Percentiles rank a stretch among this genome's conserved stretches.
These are phyloP conservation scores for Speleostelium caveatum DNA, from an alignment of 78 protist species.

Conservation along the genomic window DNA sequence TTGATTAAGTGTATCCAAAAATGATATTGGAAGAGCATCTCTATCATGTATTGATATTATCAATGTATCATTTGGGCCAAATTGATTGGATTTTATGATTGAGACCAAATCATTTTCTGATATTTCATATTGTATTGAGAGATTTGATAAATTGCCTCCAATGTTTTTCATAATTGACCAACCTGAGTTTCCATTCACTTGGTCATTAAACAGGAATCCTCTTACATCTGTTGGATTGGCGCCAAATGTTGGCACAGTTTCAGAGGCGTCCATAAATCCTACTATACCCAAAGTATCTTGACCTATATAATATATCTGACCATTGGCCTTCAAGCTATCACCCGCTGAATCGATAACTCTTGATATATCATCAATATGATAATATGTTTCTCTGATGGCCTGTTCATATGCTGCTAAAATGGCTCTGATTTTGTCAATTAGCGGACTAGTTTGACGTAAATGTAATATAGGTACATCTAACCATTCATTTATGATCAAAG, in stretches of 20 bases:
- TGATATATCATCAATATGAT: slow-evolving; percentile 15
- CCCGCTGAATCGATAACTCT: slow-evolving; percentile 16
- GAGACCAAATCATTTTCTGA: slow-evolving; percentile 26
- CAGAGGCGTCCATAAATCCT: slow-evolving; percentile 85
- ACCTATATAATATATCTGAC: slow-evolving; percentile 54
- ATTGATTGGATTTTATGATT: slow-evolving; percentile 1
- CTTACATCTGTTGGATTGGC: slow-evolving; percentile 65
- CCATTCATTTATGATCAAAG: slow-evolving; percentile 3
- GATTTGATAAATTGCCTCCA: slow-evolving; percentile 54
- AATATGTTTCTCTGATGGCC: slow-evolving; percentile 47
- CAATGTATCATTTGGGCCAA: slow-evolving; percentile 33
- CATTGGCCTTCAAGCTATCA: not conserved
- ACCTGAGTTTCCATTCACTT: not conserved
- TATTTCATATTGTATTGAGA: slow-evolving; percentile 44
- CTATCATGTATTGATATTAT: slow-evolving; percentile 5
- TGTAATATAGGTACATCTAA: not conserved
- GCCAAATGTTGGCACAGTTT: slow-evolving; percentile 83
- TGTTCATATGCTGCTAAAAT: slow-evolving; percentile 43
- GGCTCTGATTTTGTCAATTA: not conserved
- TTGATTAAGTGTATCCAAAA: slow-evolving; percentile 1
- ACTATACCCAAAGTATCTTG: slow-evolving; percentile 48
- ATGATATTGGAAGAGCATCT: not conserved
- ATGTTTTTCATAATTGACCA: slow-evolving; percentile 63
- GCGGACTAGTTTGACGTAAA: not conserved
- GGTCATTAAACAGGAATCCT: slow-evolving; percentile 43